Percentiles rank a stretch among this genome's conserved stretches.
Evolutionary conservation across 495 filamentous ascomycete genomes (phyloP).

Genomic region (Xylaria flabelliformis): DNA sequence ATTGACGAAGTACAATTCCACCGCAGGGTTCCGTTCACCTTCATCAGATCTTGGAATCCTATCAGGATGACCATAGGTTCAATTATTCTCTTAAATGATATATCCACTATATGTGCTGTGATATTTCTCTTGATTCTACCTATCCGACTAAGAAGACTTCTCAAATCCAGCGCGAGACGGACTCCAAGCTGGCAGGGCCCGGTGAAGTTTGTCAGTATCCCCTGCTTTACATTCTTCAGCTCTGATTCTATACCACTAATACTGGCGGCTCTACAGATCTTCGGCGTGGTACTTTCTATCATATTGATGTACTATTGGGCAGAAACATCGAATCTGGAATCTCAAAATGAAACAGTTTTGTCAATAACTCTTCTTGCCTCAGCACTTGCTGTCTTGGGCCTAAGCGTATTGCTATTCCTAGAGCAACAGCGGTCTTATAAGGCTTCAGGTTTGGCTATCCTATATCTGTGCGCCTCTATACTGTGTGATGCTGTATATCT

Average conservation of each 20-base stretch:
- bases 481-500: background rate
- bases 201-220: slow-evolving; percentile 1
- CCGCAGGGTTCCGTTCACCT: background rate
- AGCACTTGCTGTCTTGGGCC: slow-evolving; percentile 40
- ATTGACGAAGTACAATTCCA: background rate
- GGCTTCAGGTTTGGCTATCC: background rate
- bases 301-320: slow-evolving; percentile 7
- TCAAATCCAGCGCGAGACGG: background rate
- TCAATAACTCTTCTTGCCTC: slow-evolving; percentile 19
- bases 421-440: slow-evolving; percentile 34
- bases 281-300: background rate
- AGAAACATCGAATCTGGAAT: too few relatives aligned
- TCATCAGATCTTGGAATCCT: background rate
- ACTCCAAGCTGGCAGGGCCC: background rate
- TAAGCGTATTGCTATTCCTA: slow-evolving; percentile 35
- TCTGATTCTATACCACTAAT: background rate
- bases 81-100: background rate
- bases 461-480: background rate
- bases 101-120: background rate
- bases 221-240: background rate
- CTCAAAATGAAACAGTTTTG: background rate
- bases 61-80: background rate
- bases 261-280: background rate
- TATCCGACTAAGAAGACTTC: background rate
- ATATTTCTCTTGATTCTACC: slow-evolving; percentile 12